These are phyloP conservation scores for Candida coleopterorum DNA, from an alignment of 805 yeast genomes.

Conservation along the genomic window DNA sequence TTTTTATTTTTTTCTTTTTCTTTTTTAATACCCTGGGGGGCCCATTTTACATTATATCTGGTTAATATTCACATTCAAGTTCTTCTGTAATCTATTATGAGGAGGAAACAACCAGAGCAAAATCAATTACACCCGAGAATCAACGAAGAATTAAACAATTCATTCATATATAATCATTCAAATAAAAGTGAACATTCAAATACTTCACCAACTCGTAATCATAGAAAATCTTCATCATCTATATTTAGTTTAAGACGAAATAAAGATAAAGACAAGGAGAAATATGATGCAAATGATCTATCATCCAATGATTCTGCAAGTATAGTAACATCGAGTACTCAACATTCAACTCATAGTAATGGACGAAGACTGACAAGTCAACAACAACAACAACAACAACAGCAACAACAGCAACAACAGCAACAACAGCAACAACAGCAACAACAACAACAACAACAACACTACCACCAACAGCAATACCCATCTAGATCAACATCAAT, in stretches of 20 bases:
- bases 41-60: too few relatives aligned
- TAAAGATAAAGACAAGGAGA: slow-evolving; percentile 12
- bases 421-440: too few relatives aligned
- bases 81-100: too few relatives aligned
- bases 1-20: too few relatives aligned
- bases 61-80: too few relatives aligned
- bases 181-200: slow-evolving; percentile 1
- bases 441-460: slow-evolving; percentile 7
- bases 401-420: too few relatives aligned
- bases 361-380: slow-evolving; percentile 9
- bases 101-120: slow-evolving; percentile 19
- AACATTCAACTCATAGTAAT: slow-evolving; percentile 5
- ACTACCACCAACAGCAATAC: neutral
- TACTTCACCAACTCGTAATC: slow-evolving; percentile 7
- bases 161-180: slow-evolving; percentile 20
- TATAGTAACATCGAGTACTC: slow-evolving; percentile 21
- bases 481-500: slow-evolving; percentile 9
- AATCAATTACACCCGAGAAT: slow-evolving; percentile 14
- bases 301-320: slow-evolving; percentile 31
- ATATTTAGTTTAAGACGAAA: slow-evolving; percentile 33
- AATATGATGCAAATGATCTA: slow-evolving; percentile 11
- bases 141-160: slow-evolving; percentile 23
- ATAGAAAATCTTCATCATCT: slow-evolving; percentile 30
- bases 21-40: too few relatives aligned
- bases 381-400: slow-evolving; percentile 8